Conservation (phyloP, 495 filamentous ascomycete species). For the Aspergillus diversus region DNA sequence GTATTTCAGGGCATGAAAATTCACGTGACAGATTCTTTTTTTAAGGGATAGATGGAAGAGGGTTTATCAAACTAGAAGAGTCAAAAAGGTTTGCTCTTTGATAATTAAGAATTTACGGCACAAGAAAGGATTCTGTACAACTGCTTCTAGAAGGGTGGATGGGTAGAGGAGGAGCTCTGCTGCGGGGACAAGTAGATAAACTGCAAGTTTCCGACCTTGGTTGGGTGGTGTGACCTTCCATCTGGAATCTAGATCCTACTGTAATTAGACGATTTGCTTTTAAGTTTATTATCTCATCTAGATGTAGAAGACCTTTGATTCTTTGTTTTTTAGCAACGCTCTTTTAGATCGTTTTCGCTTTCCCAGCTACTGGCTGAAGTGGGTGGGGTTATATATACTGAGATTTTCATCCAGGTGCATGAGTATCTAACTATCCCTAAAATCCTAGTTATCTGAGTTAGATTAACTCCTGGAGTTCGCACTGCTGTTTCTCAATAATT, state of each 20-base stretch:
- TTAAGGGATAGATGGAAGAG: not conserved
- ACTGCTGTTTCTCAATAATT: not conserved
- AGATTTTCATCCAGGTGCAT: not conserved
- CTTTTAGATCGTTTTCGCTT: not conserved
- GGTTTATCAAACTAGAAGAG: not conserved
- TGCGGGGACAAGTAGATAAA: not conserved
- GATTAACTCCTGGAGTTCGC: not conserved
- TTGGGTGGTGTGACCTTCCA: not conserved
- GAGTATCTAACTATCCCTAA: not conserved
- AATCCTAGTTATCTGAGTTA: not conserved
- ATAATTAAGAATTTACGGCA: not conserved
- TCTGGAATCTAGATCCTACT: no score
- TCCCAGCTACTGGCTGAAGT: not conserved
- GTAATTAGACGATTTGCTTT: no score
- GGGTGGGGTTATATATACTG: not conserved
- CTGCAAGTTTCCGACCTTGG: not conserved
- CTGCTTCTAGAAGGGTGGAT: not conserved
- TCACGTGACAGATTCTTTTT: slow-evolving; percentile 19
- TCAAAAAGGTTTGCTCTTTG: not conserved
- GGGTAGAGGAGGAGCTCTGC: not conserved
- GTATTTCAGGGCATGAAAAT: slow-evolving; percentile 17
- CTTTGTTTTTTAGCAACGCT: not conserved
- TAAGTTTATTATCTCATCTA: not conserved
- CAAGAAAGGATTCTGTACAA: not conserved
- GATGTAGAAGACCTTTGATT: not conserved